Evolutionary conservation across 805 yeast species (phyloP).

Genomic region (Metschnikowia drakensbergensis): DNA sequence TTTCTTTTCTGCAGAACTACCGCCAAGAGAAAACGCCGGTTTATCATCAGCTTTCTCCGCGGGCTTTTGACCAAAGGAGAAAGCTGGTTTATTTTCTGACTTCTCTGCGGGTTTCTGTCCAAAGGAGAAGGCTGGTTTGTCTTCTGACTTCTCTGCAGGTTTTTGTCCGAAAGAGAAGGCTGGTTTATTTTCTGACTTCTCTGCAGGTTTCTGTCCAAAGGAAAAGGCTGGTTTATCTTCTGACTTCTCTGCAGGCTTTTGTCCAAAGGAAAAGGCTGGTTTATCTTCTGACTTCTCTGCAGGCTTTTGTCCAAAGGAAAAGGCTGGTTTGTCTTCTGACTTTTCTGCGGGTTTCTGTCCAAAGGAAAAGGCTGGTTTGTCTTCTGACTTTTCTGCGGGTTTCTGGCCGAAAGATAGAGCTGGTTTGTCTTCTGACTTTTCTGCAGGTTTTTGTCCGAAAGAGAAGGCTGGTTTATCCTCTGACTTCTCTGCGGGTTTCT

Average conservation of each 20-base stretch:
- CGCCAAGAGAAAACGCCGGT: no score
- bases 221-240: no score
- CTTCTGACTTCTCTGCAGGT: no score
- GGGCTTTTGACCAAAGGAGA: conserved; percentile 21
- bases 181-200: no score
- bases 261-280: conserved; percentile 19
- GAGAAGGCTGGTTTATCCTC: conserved; percentile 7
- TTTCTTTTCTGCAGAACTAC: background rate
- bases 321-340: no score
- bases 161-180: no score
- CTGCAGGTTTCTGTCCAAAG: no score
- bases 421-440: no score
- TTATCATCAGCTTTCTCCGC: conserved; percentile 1
- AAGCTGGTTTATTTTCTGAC: conserved; percentile 9
- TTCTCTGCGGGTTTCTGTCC: background rate
- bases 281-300: conserved; percentile 17
- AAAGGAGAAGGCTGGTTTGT: no score
- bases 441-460: conserved; percentile 9
- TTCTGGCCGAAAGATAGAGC: conserved; percentile 15
- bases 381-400: no score
- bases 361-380: conserved; percentile 9
- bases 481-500: conserved; percentile 13
- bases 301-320: conserved; percentile 24
- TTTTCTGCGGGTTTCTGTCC: no score
- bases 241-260: conserved; percentile 19